Evolutionary conservation across 495 filamentous ascomycete genomes (phyloP).

Genomic region (Aspergillus wentii): DNA sequence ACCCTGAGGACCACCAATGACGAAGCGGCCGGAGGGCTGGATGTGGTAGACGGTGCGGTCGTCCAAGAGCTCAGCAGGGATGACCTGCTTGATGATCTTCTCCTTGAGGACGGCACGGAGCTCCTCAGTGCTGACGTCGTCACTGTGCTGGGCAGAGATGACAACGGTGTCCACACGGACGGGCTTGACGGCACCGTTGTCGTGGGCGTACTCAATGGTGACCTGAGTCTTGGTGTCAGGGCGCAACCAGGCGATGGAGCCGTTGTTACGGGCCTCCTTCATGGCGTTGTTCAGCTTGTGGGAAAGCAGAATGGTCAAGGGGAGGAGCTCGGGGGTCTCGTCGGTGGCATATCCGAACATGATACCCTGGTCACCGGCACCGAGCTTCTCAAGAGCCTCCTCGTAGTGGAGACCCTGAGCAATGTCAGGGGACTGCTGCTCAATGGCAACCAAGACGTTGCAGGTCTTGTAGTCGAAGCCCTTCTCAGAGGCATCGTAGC

Average conservation of each 20-base stretch:
- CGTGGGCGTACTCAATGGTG: conserved; percentile 96
- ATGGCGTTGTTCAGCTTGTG: conserved; percentile 95
- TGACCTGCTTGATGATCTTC: conserved; percentile 93
- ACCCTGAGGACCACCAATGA: conserved; percentile 98
- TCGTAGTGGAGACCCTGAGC: conserved; percentile 98
- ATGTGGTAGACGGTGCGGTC: conserved; percentile 94
- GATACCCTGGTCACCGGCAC: conserved; percentile 99
- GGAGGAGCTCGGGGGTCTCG: conserved; percentile 95
- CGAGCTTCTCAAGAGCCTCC: conserved; percentile 91
- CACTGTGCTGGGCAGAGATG: conserved; percentile 90
- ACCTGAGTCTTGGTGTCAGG: conserved; percentile 99
- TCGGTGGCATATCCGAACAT: conserved; percentile 99
- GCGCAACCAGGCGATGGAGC: conserved; percentile 86
- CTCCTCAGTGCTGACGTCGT: conserved; percentile 84
- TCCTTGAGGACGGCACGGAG: conserved; percentile 92
- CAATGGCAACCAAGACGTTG: conserved; percentile 97
- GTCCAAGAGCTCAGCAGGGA: conserved; percentile 87
- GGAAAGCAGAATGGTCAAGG: conserved; percentile 84
- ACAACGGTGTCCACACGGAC: conserved; percentile 93
- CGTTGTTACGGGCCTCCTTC: conserved; percentile 80
- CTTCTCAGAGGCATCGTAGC: conserved; percentile 94
- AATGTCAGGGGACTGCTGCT: conserved; percentile 98
- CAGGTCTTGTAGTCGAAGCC: conserved; percentile 99
- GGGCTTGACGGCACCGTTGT: conserved; percentile 89
- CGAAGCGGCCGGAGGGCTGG: conserved; percentile 96